Evolutionary conservation across 176 grass and related monocot genomes (phyloP).

Genomic region (Aegilops sharonensis): DNA sequence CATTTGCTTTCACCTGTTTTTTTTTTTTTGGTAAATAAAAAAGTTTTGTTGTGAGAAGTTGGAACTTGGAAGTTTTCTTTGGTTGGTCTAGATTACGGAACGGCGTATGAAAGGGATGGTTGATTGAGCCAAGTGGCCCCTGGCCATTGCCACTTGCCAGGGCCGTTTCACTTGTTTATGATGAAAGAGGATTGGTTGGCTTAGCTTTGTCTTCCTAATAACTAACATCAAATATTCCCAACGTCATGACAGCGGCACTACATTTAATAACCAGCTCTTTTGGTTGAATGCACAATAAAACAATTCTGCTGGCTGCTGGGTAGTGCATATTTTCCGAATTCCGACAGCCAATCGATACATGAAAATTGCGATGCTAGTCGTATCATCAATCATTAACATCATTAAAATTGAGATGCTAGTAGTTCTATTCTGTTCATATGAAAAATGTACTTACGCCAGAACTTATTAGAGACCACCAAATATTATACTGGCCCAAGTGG

Average conservation of each 20-base stretch:
- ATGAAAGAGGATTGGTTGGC: not conserved
- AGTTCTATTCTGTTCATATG: not conserved
- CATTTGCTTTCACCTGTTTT: not conserved
- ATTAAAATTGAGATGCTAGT: no score
- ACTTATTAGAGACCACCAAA: not conserved
- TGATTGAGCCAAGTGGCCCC: constrained; percentile 17
- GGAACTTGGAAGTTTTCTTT: no score
- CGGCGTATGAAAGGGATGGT: constrained; percentile 17
- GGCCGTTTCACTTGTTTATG: constrained; percentile 14
- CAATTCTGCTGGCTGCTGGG: not conserved
- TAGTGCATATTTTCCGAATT: no score
- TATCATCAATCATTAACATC: not conserved
- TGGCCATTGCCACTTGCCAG: constrained; percentile 17
- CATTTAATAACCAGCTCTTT: not conserved
- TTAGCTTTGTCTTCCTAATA: constrained; percentile 22
- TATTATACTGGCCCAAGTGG: not conserved
- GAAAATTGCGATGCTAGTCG: no score
- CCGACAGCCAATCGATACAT: no score
- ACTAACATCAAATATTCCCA: constrained; percentile 30
- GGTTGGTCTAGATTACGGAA: not conserved
- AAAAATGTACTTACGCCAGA: not conserved
- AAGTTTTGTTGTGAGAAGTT: not conserved
- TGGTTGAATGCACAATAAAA: not conserved
- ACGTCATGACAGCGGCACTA: constrained; percentile 10
- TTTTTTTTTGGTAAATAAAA: no score